Evolutionary conservation across 106 monocot genomes (phyloP).

Genomic region (Apostasia ramifera): DNA sequence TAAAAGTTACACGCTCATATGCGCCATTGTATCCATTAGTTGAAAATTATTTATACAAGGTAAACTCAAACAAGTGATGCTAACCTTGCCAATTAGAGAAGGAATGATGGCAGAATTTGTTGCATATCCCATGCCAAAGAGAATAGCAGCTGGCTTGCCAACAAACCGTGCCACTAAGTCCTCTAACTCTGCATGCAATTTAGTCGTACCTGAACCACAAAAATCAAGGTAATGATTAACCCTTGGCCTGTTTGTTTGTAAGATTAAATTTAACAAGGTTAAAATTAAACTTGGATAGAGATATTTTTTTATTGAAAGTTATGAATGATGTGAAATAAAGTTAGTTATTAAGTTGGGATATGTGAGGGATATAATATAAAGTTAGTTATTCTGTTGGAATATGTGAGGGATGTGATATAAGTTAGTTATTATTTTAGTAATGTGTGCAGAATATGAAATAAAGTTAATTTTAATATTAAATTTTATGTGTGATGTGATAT

Average conservation of each 20-base stretch:
- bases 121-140: conserved; percentile 98
- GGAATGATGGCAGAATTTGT: conserved; percentile 98
- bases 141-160: conserved; percentile 76
- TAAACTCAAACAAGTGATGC: background rate
- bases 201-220: conserved; percentile 63
- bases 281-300: no score
- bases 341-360: no score
- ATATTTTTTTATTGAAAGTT: no score
- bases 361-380: no score
- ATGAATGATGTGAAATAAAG: no score
- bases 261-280: no score
- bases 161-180: conserved; percentile 85
- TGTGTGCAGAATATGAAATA: no score
- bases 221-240: background rate
- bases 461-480: no score
- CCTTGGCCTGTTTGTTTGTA: no score
- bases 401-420: no score
- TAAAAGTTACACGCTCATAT: background rate
- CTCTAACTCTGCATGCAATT: conserved; percentile 79
- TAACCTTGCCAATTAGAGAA: conserved; percentile 70
- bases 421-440: no score
- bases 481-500: background rate
- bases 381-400: no score
- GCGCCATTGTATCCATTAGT: background rate
- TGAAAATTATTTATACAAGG: background rate